These are phyloP conservation scores for Aspergillus sergii DNA, from an alignment of 2,329 filamentous ascomycete genomes.

Conservation along the genomic window DNA sequence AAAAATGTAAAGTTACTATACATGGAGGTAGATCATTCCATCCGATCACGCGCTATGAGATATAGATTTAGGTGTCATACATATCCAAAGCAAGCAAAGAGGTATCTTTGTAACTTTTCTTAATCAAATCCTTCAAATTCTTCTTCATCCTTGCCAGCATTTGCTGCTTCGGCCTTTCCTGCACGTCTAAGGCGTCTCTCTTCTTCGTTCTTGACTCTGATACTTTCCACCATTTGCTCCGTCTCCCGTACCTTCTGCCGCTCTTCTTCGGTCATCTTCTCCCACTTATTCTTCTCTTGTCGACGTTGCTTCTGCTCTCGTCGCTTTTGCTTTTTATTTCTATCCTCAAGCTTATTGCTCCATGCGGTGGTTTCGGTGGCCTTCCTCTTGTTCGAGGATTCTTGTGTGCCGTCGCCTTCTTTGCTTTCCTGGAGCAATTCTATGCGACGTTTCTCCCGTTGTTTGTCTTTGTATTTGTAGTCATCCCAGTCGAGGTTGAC, in stretches of 20 bases:
- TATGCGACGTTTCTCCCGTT: conserved; percentile 66
- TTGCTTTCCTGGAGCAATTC: conserved; percentile 55
- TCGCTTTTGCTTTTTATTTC: conserved; percentile 63
- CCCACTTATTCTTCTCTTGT: conserved; percentile 64
- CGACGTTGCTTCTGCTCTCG: conserved; percentile 67
- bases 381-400: conserved; percentile 53
- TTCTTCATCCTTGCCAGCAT: conserved; percentile 28
- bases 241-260: conserved; percentile 65
- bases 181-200: conserved; percentile 22
- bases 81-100: conserved; percentile 1
- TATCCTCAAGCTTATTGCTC: conserved; percentile 70
- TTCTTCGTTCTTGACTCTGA: conserved; percentile 60
- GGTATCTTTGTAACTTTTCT: background rate
- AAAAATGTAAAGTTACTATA: background rate
- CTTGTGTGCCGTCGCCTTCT: conserved; percentile 38
- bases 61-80: background rate
- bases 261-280: conserved; percentile 71
- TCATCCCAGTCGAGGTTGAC: conserved; percentile 63
- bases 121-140: conserved; percentile 63
- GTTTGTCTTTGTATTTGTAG: conserved; percentile 72
- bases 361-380: conserved; percentile 68
- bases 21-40: background rate
- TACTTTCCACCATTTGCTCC: conserved; percentile 63
- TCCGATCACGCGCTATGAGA: conserved; percentile 3
- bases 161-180: conserved; percentile 22